These are phyloP conservation scores for Sporothrix sp. DNA, from an alignment of 2,329 filamentous ascomycete species.

Conservation along the genomic window DNA sequence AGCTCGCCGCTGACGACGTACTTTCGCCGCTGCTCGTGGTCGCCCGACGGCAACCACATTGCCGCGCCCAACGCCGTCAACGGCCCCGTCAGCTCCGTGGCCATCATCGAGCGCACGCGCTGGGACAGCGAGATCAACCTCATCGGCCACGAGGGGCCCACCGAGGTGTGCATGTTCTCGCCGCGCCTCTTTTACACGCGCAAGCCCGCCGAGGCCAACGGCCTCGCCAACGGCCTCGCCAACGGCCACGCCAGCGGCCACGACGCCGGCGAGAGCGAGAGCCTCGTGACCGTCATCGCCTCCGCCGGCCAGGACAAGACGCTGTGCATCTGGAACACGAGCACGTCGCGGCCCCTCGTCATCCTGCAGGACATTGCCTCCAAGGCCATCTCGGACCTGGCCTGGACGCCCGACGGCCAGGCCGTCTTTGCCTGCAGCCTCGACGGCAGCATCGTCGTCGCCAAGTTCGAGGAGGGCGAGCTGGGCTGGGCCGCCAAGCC, in stretches of 20 bases:
- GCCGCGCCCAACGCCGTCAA: conserved; percentile 96
- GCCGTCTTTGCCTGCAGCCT: conserved; percentile 78
- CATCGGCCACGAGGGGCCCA: conserved; percentile 92
- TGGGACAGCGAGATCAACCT: conserved; percentile 98
- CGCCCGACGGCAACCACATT: conserved; percentile 92
- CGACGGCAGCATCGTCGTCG: conserved; percentile 76
- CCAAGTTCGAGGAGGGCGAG: conserved; percentile 77
- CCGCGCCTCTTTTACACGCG: conserved; percentile 75
- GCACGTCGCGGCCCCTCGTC: conserved; percentile 80
- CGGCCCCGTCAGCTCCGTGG: conserved; percentile 91
- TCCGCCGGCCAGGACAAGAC: conserved; percentile 96
- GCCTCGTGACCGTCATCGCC: conserved; percentile 81
- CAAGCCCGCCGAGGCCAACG: conserved; percentile 46
- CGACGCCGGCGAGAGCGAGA: conserved; percentile 18
- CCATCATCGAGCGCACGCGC: conserved; percentile 80
- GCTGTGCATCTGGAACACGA: conserved; percentile 95
- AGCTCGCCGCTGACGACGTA: conserved; percentile 94
- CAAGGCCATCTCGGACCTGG: conserved; percentile 88
- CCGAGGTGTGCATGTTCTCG: conserved; percentile 95
- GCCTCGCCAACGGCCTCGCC: conserved; percentile 37
- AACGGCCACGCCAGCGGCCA: conserved; percentile 23
- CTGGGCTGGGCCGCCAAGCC: conserved; percentile 78
- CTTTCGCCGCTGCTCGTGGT: conserved; percentile 94
- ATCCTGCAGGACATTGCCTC: conserved; percentile 80
- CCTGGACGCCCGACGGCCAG: conserved; percentile 88